Evolutionary conservation across 257 asterid genomes (phyloP).

Genomic region (Salvia splendens): DNA sequence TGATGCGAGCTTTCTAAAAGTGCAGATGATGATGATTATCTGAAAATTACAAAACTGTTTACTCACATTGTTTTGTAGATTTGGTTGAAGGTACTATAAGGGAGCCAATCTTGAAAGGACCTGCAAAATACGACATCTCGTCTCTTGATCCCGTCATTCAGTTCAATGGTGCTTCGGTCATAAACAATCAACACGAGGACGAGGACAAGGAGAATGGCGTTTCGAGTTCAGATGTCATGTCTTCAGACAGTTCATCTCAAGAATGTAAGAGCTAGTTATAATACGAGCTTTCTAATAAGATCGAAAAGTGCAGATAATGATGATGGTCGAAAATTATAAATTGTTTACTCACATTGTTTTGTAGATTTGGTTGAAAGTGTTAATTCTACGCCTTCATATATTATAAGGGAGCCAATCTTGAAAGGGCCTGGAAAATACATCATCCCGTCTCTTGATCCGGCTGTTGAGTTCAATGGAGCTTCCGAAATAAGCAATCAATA

Average conservation of each 20-base stretch:
- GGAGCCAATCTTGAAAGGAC: conserved; percentile 32
- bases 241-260: conserved; percentile 39
- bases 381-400: conserved; percentile 30
- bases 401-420: conserved; percentile 35
- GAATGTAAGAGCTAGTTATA: conserved; percentile 23
- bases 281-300: conserved; percentile 41
- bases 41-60: conserved; percentile 35
- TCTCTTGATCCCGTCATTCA: conserved; percentile 26
- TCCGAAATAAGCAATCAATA: conserved; percentile 26
- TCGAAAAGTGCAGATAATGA: conserved; percentile 45
- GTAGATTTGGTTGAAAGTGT: conserved; percentile 41
- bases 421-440: conserved; percentile 30
- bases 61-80: conserved; percentile 14
- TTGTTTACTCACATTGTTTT: conserved; percentile 20
- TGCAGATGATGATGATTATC: conserved; percentile 48
- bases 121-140: conserved; percentile 27
- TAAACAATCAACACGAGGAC: conserved; percentile 33
- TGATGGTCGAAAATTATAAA: conserved; percentile 28
- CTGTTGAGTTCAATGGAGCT: conserved; percentile 34
- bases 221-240: conserved; percentile 32
- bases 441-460: conserved; percentile 26
- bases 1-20: conserved; percentile 32
- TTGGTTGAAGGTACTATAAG: conserved; percentile 46
- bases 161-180: conserved; percentile 30
- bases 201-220: conserved; percentile 29